These are phyloP conservation scores for Yamadazyma songkhlaensis DNA, from an alignment of 1,139 yeast genomes.

Conservation along the genomic window DNA sequence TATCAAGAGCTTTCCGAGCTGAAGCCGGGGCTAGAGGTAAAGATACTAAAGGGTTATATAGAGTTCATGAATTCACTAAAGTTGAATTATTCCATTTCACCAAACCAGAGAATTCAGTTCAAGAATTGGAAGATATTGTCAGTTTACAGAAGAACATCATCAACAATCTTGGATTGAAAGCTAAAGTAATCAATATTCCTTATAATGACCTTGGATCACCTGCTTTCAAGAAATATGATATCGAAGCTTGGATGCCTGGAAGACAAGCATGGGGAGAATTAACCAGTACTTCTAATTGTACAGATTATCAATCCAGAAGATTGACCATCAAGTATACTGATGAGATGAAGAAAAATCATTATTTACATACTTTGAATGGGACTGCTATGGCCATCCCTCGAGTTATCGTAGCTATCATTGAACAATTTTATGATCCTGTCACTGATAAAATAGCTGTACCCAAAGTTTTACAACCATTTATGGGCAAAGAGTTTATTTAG, in stretches of 20 bases:
- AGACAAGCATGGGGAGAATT: conserved; percentile 92
- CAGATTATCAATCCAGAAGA: conserved; percentile 87
- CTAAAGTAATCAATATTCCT: conserved; percentile 87
- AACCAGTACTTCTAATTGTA: conserved; percentile 87
- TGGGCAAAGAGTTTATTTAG: conserved; percentile 53
- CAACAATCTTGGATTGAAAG: conserved; percentile 66
- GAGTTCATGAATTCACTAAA: conserved; percentile 98
- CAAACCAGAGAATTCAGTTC: conserved; percentile 38
- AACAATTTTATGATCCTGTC: conserved; percentile 69
- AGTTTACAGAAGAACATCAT: conserved; percentile 66
- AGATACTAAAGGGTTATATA: conserved; percentile 86
- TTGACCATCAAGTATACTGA: conserved; percentile 59
- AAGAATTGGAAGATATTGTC: conserved; percentile 59
- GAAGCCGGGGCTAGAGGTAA: conserved; percentile 98
- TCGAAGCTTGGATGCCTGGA: conserved; percentile 99
- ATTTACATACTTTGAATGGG: conserved; percentile 86
- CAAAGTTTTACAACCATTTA: conserved; percentile 57
- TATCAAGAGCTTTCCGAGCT: conserved; percentile 86
- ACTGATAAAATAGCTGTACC: conserved; percentile 65
- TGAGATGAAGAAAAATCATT: conserved; percentile 38
- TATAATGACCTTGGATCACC: conserved; percentile 91
- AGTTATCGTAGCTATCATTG: conserved; percentile 81
- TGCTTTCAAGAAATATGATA: conserved; percentile 86
- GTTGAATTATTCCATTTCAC: conserved; percentile 90
- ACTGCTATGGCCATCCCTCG: conserved; percentile 97